A percentile compares a stretch with the other conserved stretches of the same genome.
These are phyloP conservation scores for Vitis hybrid DNA, from an alignment of 177 flowering plant genomes.

Conservation along the genomic window DNA sequence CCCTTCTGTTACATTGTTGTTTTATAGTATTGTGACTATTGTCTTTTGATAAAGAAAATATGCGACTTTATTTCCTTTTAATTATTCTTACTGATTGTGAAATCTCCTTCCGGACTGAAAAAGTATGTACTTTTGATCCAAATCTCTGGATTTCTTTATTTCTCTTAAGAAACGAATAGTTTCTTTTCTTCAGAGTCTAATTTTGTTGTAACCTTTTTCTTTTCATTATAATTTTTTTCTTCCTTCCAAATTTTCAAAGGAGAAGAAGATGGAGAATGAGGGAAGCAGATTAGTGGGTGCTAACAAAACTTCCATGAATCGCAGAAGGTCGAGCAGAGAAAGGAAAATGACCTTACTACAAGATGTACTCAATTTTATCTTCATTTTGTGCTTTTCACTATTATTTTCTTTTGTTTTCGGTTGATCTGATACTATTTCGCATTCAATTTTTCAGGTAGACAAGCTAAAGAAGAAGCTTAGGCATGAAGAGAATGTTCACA, in stretches of 20 bases:
- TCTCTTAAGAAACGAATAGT: slow-evolving; percentile 27
- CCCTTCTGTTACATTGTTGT: neutral
- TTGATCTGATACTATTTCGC: slow-evolving; percentile 2
- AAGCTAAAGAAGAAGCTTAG: slow-evolving; percentile 84
- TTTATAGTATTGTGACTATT: neutral
- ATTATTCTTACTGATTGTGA: slow-evolving; percentile 1
- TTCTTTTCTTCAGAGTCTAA: slow-evolving; percentile 6
- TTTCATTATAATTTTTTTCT: slow-evolving; percentile 2
- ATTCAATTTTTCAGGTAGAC: slow-evolving; percentile 59
- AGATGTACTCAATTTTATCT: slow-evolving; percentile 49
- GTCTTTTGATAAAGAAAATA: neutral
- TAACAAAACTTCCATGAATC: slow-evolving; percentile 31
- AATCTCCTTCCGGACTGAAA: slow-evolving; percentile 2
- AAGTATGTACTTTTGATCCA: slow-evolving; percentile 17
- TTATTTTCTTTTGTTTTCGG: neutral
- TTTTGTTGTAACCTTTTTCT: slow-evolving; percentile 4
- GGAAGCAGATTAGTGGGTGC: slow-evolving; percentile 29
- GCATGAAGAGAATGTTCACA: slow-evolving; percentile 85
- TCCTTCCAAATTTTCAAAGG: slow-evolving; percentile 13
- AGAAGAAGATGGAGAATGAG: slow-evolving; percentile 46
- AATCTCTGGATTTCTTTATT: slow-evolving; percentile 22
- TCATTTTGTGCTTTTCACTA: neutral
- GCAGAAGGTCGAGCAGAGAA: slow-evolving; percentile 51
- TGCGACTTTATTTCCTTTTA: neutral
- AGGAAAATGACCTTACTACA: slow-evolving; percentile 72